Evolutionary conservation across 139 green algal genomes (phyloP), one percentile per base, ranked within the genome.

Genomic region (Chlorella vulgaris): DNA sequence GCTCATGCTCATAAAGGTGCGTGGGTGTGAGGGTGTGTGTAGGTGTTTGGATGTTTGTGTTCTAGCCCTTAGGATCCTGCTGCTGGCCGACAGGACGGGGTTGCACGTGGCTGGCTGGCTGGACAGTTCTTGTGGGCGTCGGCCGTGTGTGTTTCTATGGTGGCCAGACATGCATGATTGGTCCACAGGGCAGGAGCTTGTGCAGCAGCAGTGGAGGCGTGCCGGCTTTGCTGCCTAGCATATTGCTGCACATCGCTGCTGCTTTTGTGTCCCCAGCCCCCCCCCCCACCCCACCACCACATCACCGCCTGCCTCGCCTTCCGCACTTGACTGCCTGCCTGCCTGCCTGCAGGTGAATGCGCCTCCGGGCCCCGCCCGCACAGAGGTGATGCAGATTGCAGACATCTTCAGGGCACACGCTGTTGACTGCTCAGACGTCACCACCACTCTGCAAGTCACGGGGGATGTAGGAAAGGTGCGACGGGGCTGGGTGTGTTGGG

Each of bases 401-500:
- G 81, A 96, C 47, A 93, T 99, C 73, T 99, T 99, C 88, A 88
- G 96, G 5, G 96, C 90, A 0, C 82, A 88, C n/a, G 91, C 99
- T 0, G 90, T 98, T 36, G 96, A 99, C 82, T 89, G 98, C 7
- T 62, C 73, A 0, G 90, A 95, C 24, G 40, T 31, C 63, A 89
- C 82, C 22, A 75, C 97, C 39, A 94, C 90, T 2, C 74, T 98
- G 42, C 85, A 73, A 36, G 88, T 94, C 36, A 94, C 92, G 1
- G 96, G 96, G 5, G 96, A 99, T 81, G 89, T 96, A 35, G 96
- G 96, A 71, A 99, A 99, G 91, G 90, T 96, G 67, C 21, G 79
- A 3, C 15, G 4, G 31, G 33, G 63, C 63, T 26, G 13, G 31
- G 62, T 39, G 62, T 4, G 62, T 28, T 42, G 62, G n/a, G n/a